Percentiles rank a stretch among this genome's conserved stretches.
Conservation (phyloP, 805 yeast species). For the Saccharomyces jurei region DNA sequence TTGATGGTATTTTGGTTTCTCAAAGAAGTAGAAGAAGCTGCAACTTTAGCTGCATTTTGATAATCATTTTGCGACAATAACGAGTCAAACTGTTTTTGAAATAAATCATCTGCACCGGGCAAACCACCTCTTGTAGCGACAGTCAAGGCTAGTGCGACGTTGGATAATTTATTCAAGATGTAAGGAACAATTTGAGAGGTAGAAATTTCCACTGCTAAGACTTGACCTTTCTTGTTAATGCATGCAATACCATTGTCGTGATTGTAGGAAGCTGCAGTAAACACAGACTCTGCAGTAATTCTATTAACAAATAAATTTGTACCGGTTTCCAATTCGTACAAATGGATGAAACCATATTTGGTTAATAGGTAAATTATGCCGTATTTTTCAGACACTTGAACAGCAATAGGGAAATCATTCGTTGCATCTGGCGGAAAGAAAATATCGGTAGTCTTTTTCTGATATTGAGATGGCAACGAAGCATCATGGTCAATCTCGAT, state of each 20-base stretch:
- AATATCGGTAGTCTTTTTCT: constrained; percentile 83
- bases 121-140: constrained; percentile 93
- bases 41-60: constrained; percentile 88
- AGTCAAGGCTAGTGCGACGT: constrained; percentile 76
- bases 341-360: constrained; percentile 91
- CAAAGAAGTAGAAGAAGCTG: constrained; percentile 87
- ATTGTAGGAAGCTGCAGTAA: constrained; percentile 73
- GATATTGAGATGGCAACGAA: constrained; percentile 63
- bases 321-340: constrained; percentile 90
- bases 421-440: constrained; percentile 96
- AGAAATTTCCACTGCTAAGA: constrained; percentile 82
- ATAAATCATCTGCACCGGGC: constrained; percentile 93
- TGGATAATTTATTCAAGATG: constrained; percentile 75
- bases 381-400: constrained; percentile 75
- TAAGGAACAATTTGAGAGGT: constrained; percentile 82
- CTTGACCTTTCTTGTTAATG: constrained; percentile 92
- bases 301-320: constrained; percentile 89
- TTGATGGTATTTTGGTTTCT: constrained; percentile 92
- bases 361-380: constrained; percentile 87
- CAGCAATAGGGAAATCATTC: constrained; percentile 91
- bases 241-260: constrained; percentile 78
- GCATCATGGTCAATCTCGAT: constrained; percentile 94
- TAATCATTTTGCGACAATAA: constrained; percentile 79
- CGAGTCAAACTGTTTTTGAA: constrained; percentile 84
- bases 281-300: constrained; percentile 91